Conservation (phyloP, 2,329 filamentous ascomycete species). For the Microascus cirrosus region DNA sequence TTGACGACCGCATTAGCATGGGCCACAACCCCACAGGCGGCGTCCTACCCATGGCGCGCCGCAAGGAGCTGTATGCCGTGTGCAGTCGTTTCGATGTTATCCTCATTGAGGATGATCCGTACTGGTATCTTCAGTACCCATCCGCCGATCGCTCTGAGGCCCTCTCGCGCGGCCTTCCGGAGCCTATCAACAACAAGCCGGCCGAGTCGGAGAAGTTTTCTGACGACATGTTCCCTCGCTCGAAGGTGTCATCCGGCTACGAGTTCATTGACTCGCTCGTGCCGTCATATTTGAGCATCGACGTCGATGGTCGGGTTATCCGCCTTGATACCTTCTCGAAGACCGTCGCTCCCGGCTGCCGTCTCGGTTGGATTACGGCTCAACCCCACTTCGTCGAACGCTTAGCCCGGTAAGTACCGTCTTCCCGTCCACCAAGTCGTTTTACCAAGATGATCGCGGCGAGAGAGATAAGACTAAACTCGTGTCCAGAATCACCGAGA, state of each 20-base stretch:
- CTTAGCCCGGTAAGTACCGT: slow-evolving; percentile 27
- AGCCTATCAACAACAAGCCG: slow-evolving; percentile 16
- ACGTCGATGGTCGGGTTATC: slow-evolving; percentile 77
- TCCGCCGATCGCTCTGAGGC: slow-evolving; percentile 47
- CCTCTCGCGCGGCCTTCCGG: slow-evolving; percentile 28
- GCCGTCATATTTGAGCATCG: slow-evolving; percentile 72
- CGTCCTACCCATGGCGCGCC: slow-evolving; percentile 59
- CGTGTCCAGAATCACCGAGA: slow-evolving; percentile 50
- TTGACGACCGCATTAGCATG: slow-evolving; percentile 11
- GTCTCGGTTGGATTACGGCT: slow-evolving; percentile 82
- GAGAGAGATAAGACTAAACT: background rate
- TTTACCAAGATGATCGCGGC: background rate
- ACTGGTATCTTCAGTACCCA: slow-evolving; percentile 89
- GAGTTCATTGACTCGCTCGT: slow-evolving; percentile 73
- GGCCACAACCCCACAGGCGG: slow-evolving; percentile 84
- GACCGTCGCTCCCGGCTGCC: slow-evolving; percentile 79
- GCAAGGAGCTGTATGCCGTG: slow-evolving; percentile 68
- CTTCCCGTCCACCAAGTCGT: background rate
- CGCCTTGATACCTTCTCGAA: slow-evolving; percentile 92
- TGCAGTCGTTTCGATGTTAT: slow-evolving; percentile 79
- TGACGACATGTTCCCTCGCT: background rate
- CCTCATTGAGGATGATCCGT: slow-evolving; percentile 89
- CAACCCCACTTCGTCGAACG: slow-evolving; percentile 70
- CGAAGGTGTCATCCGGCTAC: slow-evolving; percentile 45
- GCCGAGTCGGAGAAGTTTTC: background rate